Base-by-base conservation (phyloP, 257 asterid species). In the Scutellaria minor region DNA sequence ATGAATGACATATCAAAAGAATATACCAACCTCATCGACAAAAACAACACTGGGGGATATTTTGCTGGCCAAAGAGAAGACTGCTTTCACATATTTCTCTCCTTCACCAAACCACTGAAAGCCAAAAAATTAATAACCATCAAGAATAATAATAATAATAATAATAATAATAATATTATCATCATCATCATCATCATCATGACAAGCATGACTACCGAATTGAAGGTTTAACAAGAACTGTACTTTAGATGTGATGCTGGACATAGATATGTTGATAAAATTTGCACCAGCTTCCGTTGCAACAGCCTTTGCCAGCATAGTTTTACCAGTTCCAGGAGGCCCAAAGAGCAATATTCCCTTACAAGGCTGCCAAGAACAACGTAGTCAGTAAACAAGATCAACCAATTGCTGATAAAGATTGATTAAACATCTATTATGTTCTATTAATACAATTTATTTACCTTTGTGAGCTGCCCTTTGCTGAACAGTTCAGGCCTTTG, bases 231-330 rank as follows among this genome's bases (percentile, higher is more conserved):
- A 67, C 22, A 56, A 31, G 68, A 64, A 15, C 22, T 35, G 9
- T 82, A 86, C 96, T 88, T 89, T 92, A 13, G 98, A 92, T 14
- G 96, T 88, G 70, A 92, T 92, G 84, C 96, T 89, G 46, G 97
- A 89, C 97, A 89, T 86, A n/a, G 92, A 92, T 82, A 92, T 89
- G 80, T 88, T 92, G 40, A 89, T 87, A 80, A 89, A 92, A 86
- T 92, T 91, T 18, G 97, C 97, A 77, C 93, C 91, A 70, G 96
- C 96, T 79, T 89, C 96, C 5, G 96, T 92, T 64, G 98, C 98
- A 81, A 92, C 96, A 64, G 98, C 98, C 84, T 92, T 92, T 68
- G 96, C 98, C 71, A 92, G 89, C 96, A 92, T 89, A 56, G 98
- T 92, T 83, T 89, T 89, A 74, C 94, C 96, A 5, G 98, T 88